phyloP scores from a whole-genome alignment of 441 rosid genomes.

The Jatropha podagrica region DNA sequence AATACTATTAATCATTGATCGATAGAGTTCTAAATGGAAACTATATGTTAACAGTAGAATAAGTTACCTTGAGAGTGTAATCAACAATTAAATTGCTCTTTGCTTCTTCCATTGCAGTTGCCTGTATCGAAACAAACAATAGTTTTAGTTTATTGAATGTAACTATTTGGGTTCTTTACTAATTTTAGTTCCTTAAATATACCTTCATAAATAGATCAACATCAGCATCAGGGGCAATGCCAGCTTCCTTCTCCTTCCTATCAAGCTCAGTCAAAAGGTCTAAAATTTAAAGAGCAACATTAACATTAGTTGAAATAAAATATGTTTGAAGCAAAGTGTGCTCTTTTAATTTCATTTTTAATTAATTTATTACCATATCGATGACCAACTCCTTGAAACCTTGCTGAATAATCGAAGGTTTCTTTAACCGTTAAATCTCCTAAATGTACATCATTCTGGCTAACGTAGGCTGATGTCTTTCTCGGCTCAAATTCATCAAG shows the following conservation, averaged over 20 bases:
- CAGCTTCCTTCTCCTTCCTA: constrained; percentile 19
- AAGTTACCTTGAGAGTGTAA: constrained; percentile 20
- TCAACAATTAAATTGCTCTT: constrained; percentile 19
- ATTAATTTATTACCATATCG: constrained; percentile 10
- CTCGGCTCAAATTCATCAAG: constrained; percentile 31
- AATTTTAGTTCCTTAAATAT: neutral
- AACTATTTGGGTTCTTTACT: neutral
- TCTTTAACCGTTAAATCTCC: constrained; percentile 26
- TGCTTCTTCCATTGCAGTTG: constrained; percentile 17
- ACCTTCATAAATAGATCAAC: constrained; percentile 25
- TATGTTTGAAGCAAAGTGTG: neutral
- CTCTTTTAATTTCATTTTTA: neutral
- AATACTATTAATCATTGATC: neutral
- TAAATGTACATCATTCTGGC: constrained; percentile 16
- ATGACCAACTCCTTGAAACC: constrained; percentile 20
- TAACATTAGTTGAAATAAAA: neutral
- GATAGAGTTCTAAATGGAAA: neutral
- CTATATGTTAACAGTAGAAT: neutral
- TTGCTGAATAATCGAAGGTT: constrained; percentile 19
- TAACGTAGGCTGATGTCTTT: constrained; percentile 21
- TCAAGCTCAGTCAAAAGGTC: constrained; percentile 16
- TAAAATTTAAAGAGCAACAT: neutral
- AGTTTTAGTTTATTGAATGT: neutral
- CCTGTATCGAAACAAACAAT: neutral
- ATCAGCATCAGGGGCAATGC: constrained; percentile 17